Base-by-base conservation (phyloP, 1,284 basidiomycete genomes). In the Cerioporus squamosus region DNA sequence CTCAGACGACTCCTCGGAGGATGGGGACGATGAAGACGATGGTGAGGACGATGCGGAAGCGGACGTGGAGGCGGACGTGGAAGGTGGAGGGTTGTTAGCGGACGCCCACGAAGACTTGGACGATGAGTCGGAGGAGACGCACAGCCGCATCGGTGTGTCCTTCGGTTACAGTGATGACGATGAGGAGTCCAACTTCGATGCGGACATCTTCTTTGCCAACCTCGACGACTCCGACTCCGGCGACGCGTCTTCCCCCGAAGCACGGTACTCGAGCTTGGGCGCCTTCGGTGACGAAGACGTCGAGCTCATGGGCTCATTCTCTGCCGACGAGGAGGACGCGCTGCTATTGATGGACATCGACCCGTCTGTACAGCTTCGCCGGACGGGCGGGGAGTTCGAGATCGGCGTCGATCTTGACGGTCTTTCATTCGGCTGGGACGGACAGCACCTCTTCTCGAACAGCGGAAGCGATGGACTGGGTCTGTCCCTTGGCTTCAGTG, bases 201-300 rank as follows among this genome's bases (percentile, higher is more conserved):
- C 90, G 4, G 89, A 92, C 63, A 70, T 93, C 0, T 91, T 91
- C 74, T 92, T 91, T 67, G 83, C 86, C 40, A 88, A 89, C 67
- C 80, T 92, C 40, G 76, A 75, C 40, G 76, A 75, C 57, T 83
- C 85, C 22, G 87, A 85, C 64, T 74, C 79, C 1, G 77, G 75
- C 48, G 67, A 36, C 33, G 33, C 66, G 17, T 68, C 69, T 7
- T 72, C 71, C 17, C 68, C 67, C 43, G 70, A 70, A 38, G 63
- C 54, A 62, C 68, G 72, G 6, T 74, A 74, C 42, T 74, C 75
- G 8, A 73, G 74, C n/a, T 71, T 71, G 23, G 65, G 66, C n/a
- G 71, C 67, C 31, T 66, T 66, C 46, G 57, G 63, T 18, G 70
- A 70, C 29, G 62, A 44, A n/a, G 71, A 71, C 44, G 56, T 65